These are phyloP conservation scores for Parasitella parasitica DNA, from an alignment of 371 early-diverging fungal genomes.

Conservation along the genomic window DNA sequence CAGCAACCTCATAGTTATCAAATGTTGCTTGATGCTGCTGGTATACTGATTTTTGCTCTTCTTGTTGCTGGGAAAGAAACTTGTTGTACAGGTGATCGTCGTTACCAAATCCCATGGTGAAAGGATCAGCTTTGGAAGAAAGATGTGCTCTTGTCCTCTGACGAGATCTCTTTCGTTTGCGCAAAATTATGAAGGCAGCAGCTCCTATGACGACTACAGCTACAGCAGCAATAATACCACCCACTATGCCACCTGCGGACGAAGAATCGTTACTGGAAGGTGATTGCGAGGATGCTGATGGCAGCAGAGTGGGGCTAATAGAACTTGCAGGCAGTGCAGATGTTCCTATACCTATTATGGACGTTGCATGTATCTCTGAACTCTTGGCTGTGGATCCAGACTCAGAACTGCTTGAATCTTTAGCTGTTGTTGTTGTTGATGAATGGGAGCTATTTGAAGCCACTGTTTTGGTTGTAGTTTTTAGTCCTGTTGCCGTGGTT, in stretches of 20 bases:
- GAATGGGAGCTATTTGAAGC: background rate
- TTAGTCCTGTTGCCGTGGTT: background rate
- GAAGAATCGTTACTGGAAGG: background rate
- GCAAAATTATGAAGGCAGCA: slow-evolving; percentile 29
- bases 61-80: background rate
- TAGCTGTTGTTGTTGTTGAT: background rate
- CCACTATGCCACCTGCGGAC: slow-evolving; percentile 18
- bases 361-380: background rate
- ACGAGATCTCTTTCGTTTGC: slow-evolving; percentile 23
- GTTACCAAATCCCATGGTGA: slow-evolving; percentile 25
- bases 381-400: background rate
- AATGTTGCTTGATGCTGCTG: background rate
- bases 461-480: background rate
- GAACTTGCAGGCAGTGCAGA: background rate
- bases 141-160: slow-evolving; percentile 7
- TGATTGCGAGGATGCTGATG: background rate
- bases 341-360: background rate
- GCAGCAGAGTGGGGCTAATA: background rate
- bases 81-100: background rate
- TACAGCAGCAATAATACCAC: slow-evolving; percentile 35
- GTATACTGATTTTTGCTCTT: background rate
- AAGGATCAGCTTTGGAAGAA: slow-evolving; percentile 15
- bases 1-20: background rate
- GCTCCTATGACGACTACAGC: slow-evolving; percentile 18
- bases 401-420: background rate